phyloP scores from a whole-genome alignment of 306 rosid species.

The Cyamopsis tetragonoloba region DNA sequence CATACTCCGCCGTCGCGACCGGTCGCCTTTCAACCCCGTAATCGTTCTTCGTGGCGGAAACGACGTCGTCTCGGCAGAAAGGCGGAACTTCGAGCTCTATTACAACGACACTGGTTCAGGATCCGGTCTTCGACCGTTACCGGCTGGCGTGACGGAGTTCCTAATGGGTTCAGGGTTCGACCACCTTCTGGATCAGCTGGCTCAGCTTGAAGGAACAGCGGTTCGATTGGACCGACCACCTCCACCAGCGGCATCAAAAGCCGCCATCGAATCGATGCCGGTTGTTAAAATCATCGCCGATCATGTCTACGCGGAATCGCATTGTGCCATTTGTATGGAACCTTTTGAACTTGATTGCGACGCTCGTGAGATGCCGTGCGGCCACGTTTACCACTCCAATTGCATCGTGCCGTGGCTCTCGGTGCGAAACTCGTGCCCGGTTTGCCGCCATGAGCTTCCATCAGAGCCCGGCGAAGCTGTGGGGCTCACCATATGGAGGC shows the following conservation, averaged over 20 bases:
- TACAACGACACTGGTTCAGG: conserved; percentile 63
- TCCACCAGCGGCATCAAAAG: conserved; percentile 44
- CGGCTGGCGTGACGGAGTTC: conserved; percentile 51
- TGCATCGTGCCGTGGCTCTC: conserved; percentile 75
- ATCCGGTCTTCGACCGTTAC: conserved; percentile 55
- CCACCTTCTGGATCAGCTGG: conserved; percentile 55
- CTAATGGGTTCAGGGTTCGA: conserved; percentile 71
- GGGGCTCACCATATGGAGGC: conserved; percentile 73
- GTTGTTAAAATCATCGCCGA: conserved; percentile 42
- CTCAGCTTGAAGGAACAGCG: conserved; percentile 51
- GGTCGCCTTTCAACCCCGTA: conserved; percentile 60
- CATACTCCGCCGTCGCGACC: conserved; percentile 44
- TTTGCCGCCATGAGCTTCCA: conserved; percentile 64
- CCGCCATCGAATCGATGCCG: conserved; percentile 69
- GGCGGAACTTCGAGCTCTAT: conserved; percentile 54
- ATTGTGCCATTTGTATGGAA: conserved; percentile 67
- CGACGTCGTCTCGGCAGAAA: conserved; percentile 41
- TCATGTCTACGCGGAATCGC: conserved; percentile 51
- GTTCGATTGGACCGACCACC: conserved; percentile 46
- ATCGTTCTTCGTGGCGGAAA: conserved; percentile 55
- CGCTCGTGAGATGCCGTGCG: conserved; percentile 76
- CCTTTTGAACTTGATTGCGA: conserved; percentile 49
- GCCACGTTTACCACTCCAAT: conserved; percentile 64
- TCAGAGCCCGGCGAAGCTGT: conserved; percentile 17
- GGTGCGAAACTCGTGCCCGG: conserved; percentile 68